phyloP scores from a whole-genome alignment of 441 rosid species.

The Arabidopsis hybrid region DNA sequence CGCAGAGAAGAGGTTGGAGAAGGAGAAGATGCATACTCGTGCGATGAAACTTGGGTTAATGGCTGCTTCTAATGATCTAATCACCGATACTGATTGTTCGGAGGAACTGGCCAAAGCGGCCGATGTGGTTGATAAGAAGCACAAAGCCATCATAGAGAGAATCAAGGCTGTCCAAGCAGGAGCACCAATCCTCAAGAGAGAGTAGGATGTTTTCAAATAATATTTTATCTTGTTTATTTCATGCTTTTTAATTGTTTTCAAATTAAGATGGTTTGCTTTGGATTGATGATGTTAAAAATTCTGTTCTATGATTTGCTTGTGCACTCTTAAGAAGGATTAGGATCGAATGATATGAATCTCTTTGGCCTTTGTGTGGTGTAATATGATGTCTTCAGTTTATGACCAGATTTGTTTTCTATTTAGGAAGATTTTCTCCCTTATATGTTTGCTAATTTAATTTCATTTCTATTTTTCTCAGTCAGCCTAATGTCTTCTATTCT shows the following conservation, averaged over 20 bases:
- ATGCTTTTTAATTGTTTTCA: not conserved
- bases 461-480: not conserved
- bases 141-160: constrained; percentile 29
- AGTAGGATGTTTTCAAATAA: not conserved
- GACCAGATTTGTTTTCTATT: not conserved
- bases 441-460: not conserved
- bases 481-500: not conserved
- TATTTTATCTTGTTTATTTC: not conserved
- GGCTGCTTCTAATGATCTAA: constrained; percentile 12
- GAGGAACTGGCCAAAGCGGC: constrained; percentile 38
- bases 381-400: constrained; percentile 3
- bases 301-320: not conserved
- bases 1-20: constrained; percentile 34
- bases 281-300: not conserved
- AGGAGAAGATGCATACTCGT: constrained; percentile 18
- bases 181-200: not conserved
- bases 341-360: not conserved
- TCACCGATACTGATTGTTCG: constrained; percentile 29
- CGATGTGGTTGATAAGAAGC: constrained; percentile 33
- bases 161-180: constrained; percentile 20
- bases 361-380: not conserved
- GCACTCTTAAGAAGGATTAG: not conserved
- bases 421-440: constrained; percentile 21
- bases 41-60: constrained; percentile 35
- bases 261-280: constrained; percentile 13